Percentiles rank a stretch among this genome's conserved stretches.
phyloP scores from a whole-genome alignment of 768 basidiomycete genomes.

The Ramaria sp. region DNA sequence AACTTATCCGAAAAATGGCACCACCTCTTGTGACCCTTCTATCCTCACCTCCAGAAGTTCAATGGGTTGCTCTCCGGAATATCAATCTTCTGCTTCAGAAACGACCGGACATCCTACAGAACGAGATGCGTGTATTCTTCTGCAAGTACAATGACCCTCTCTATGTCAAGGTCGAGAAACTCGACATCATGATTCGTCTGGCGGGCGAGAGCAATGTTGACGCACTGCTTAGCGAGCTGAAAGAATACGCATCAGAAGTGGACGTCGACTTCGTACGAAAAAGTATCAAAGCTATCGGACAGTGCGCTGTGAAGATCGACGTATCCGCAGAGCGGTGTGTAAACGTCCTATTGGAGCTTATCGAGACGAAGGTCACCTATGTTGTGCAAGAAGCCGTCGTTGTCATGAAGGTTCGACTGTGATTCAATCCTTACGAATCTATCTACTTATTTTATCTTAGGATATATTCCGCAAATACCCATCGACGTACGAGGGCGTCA shows the following conservation, averaged over 20 bases:
- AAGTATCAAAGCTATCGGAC: slow-evolving; percentile 91
- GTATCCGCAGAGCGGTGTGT: slow-evolving; percentile 89
- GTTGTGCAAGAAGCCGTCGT: slow-evolving; percentile 98
- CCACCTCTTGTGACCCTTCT: slow-evolving; percentile 92
- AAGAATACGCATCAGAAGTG: slow-evolving; percentile 93
- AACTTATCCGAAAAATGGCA: slow-evolving; percentile 92
- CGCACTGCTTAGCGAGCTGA: slow-evolving; percentile 87
- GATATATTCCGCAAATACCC: slow-evolving; percentile 99
- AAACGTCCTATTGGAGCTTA: slow-evolving; percentile 86
- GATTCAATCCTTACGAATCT: not conserved
- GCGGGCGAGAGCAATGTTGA: slow-evolving; percentile 89
- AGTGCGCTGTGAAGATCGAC: slow-evolving; percentile 93
- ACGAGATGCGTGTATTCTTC: slow-evolving; percentile 99
- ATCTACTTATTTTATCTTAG: slow-evolving; percentile 27
- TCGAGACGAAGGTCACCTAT: slow-evolving; percentile 88
- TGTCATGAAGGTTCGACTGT: slow-evolving; percentile 79
- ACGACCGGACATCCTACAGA: slow-evolving; percentile 77
- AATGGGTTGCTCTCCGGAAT: slow-evolving; percentile 96
- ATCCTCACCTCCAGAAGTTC: slow-evolving; percentile 93
- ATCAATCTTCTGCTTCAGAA: slow-evolving; percentile 96
- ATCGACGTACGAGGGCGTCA: slow-evolving; percentile 91
- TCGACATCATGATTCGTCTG: slow-evolving; percentile 96
- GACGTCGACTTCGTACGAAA: slow-evolving; percentile 97
- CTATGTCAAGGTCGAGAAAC: slow-evolving; percentile 98
- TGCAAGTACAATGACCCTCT: slow-evolving; percentile 99